A percentile compares a stretch with the other conserved stretches of the same genome.
phyloP scores from a whole-genome alignment of 164 flowering plant species.

The Stephania japonica region DNA sequence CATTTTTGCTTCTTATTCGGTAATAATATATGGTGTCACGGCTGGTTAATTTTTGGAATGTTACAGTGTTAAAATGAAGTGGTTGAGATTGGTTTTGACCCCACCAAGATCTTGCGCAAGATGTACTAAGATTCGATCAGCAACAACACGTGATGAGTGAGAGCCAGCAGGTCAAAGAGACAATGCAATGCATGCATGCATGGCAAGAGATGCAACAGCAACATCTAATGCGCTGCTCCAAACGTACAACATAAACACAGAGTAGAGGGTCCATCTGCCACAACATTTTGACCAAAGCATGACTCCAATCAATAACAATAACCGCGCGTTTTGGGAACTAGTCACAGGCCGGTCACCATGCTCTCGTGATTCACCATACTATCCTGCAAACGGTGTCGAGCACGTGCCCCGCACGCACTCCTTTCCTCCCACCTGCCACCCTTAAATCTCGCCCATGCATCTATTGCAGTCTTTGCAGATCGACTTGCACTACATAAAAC shows the following conservation, averaged over 20 bases:
- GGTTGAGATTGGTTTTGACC: not conserved
- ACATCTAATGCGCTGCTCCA: not conserved
- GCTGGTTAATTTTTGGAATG: too few species aligned
- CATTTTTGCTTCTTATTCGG: too few species aligned
- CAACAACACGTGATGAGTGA: not conserved
- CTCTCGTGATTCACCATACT: not conserved
- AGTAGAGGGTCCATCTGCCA: not conserved
- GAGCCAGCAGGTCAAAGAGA: too few species aligned
- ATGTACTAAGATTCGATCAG: not conserved
- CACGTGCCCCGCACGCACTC: not conserved
- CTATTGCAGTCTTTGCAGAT: not conserved
- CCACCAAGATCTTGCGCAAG: not conserved
- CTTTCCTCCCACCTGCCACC: not conserved
- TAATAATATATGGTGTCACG: too few species aligned
- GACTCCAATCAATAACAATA: not conserved
- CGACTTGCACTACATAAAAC: too few species aligned
- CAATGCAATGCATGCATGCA: too few species aligned
- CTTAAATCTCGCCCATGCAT: not conserved
- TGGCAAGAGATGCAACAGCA: not conserved
- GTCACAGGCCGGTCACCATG: not conserved
- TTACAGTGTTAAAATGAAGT: too few species aligned
- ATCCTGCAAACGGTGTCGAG: not conserved
- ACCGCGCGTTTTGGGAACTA: not conserved
- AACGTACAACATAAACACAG: not conserved
- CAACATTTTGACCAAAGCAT: not conserved